These are phyloP conservation scores for Melanopsichium pennsylvanicum DNA, from an alignment of 1,284 basidiomycete species.

Conservation along the genomic window DNA sequence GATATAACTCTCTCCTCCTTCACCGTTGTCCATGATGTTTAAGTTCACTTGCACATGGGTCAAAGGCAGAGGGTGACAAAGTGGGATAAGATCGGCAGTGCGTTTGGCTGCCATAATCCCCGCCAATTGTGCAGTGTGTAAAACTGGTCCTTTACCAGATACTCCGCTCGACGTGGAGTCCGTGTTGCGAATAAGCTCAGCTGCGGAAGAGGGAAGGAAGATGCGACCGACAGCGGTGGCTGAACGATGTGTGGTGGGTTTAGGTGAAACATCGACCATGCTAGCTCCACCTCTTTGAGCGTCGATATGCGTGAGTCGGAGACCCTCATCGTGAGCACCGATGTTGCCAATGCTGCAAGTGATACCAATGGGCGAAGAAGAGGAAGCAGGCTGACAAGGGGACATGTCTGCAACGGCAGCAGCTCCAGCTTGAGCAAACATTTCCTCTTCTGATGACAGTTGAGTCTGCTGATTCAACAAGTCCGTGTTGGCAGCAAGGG, in stretches of 20 bases:
- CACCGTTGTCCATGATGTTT: constrained; percentile 53
- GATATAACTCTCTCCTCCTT: constrained; percentile 26
- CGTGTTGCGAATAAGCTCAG: constrained; percentile 69
- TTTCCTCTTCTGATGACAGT: constrained; percentile 17
- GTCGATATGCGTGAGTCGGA: constrained; percentile 75
- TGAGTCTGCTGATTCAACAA: constrained; percentile 20
- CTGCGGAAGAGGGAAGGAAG: constrained; percentile 74
- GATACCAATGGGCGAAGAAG: no score
- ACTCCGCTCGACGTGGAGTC: constrained; percentile 67
- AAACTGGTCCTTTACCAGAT: constrained; percentile 49
- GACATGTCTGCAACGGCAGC: constrained; percentile 13
- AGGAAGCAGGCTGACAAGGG: not conserved
- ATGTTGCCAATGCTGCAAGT: no score
- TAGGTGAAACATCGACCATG: constrained; percentile 82
- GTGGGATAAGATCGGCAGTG: constrained; percentile 74
- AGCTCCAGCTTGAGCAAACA: constrained; percentile 40
- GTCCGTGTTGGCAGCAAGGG: constrained; percentile 21
- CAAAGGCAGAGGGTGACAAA: constrained; percentile 81
- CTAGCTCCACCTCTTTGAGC: constrained; percentile 72
- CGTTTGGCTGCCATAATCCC: constrained; percentile 86
- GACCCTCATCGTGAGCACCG: no score
- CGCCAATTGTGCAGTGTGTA: constrained; percentile 79
- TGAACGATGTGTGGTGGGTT: constrained; percentile 73
- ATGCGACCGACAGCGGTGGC: constrained; percentile 83
- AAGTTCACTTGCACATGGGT: constrained; percentile 76